Conservation (phyloP, 305 asterid genomes). For the Ilex paraguariensis region DNA sequence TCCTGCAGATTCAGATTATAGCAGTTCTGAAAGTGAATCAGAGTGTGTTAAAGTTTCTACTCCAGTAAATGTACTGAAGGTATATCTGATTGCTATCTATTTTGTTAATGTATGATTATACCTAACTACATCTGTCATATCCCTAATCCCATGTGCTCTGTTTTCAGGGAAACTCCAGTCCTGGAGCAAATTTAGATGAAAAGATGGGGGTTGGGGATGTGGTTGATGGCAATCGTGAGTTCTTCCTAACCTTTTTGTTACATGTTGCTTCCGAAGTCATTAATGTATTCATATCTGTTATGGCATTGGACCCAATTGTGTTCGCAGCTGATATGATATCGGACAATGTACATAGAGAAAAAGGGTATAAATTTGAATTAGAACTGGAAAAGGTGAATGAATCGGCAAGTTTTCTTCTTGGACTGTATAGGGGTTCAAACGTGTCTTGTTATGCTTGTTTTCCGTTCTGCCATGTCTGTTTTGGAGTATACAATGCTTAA, state of each 20-base stretch:
- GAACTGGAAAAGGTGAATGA: too few relatives aligned
- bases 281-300: neutral
- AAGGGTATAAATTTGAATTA: too few relatives aligned
- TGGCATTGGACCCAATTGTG: neutral
- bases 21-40: slow-evolving; percentile 44
- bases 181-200: slow-evolving; percentile 30
- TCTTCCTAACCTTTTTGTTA: slow-evolving; percentile 5
- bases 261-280: slow-evolving; percentile 1
- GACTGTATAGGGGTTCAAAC: too few relatives aligned
- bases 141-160: slow-evolving; percentile 1
- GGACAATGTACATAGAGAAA: too few relatives aligned
- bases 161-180: slow-evolving; percentile 41
- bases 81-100: slow-evolving; percentile 14
- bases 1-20: slow-evolving; percentile 41
- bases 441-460: too few relatives aligned
- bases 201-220: slow-evolving; percentile 29
- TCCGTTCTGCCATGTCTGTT: too few relatives aligned
- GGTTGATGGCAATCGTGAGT: slow-evolving; percentile 56
- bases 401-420: too few relatives aligned
- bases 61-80: slow-evolving; percentile 31
- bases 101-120: neutral
- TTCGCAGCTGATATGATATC: too few relatives aligned
- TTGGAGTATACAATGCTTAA: too few relatives aligned
- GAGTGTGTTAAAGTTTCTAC: slow-evolving; percentile 42
- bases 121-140: neutral